Evolutionary conservation across 2,329 filamentous ascomycete genomes (phyloP).

Genomic region (Trichoderma polysporum): DNA sequence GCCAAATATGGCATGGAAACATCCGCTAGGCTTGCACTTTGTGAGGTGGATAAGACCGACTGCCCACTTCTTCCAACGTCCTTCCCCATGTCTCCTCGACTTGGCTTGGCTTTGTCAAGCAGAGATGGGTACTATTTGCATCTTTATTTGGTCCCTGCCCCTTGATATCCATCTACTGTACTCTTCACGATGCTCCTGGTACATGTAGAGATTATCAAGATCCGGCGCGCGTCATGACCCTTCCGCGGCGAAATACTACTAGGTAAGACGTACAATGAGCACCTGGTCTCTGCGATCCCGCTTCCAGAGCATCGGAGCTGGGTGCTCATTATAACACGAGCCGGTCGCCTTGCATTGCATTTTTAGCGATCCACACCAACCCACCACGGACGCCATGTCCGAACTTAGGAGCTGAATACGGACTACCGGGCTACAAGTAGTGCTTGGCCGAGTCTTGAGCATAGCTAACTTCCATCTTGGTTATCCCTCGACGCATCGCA

Average conservation of each 20-base stretch:
- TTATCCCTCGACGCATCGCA: slow-evolving; percentile 23
- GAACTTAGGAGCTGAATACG: slow-evolving; percentile 17
- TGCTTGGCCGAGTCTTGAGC: background rate
- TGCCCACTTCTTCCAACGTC: slow-evolving; percentile 5
- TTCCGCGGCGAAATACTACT: slow-evolving; percentile 12
- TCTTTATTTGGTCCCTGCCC: slow-evolving; percentile 4
- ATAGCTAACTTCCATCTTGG: background rate
- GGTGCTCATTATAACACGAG: background rate
- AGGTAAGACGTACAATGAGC: background rate
- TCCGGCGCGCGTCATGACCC: slow-evolving; percentile 16
- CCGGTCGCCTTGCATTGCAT: slow-evolving; percentile 12
- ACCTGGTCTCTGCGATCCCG: slow-evolving; percentile 33
- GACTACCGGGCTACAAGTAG: background rate
- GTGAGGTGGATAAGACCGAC: slow-evolving; percentile 5
- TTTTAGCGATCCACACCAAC: slow-evolving; percentile 15
- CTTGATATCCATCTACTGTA: background rate
- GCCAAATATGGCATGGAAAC: slow-evolving; percentile 11
- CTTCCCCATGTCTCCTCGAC: no score
- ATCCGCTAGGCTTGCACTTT: slow-evolving; percentile 1
- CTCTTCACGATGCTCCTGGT: background rate
- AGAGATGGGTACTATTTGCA: background rate
- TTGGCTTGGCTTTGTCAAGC: no score
- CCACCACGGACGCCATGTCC: slow-evolving; percentile 17
- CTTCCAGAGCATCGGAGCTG: slow-evolving; percentile 34
- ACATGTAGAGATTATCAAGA: background rate